phyloP scores from a whole-genome alignment of 257 asterid species.

The Solanum habrochaites region DNA sequence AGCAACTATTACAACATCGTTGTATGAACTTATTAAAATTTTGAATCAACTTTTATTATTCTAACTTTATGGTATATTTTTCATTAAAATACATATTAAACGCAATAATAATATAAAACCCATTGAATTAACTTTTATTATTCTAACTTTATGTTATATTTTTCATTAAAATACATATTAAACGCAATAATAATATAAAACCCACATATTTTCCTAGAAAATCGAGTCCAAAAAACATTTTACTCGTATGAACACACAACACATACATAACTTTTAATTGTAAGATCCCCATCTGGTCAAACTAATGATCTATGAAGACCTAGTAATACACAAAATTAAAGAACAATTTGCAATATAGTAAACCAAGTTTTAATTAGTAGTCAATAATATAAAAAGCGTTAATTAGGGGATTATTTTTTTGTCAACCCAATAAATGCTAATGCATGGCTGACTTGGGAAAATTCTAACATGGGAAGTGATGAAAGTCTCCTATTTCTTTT shows the following conservation, averaged over 20 bases:
- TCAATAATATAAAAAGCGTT: neutral
- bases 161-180: neutral
- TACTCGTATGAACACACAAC: neutral
- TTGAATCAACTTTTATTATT: too few species aligned
- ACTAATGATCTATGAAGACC: neutral
- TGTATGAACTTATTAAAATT: too few species aligned
- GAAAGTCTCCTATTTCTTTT: neutral
- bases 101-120: rapidly evolving
- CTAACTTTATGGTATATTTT: too few species aligned
- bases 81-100: neutral
- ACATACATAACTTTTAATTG: neutral
- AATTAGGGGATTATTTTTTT: neutral
- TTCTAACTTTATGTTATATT: too few species aligned
- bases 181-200: neutral
- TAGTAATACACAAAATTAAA: neutral
- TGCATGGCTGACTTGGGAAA: neutral
- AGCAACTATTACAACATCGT: neutral
- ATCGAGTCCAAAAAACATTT: neutral
- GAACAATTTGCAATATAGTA: neutral
- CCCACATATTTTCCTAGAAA: neutral
- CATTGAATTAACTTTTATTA: too few species aligned
- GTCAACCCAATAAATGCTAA: neutral
- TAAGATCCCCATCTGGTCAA: neutral
- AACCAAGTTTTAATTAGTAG: neutral
- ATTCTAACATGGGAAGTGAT: neutral